Base-by-base conservation (phyloP, 495 filamentous ascomycete genomes). In the Penicillium angulare region DNA sequence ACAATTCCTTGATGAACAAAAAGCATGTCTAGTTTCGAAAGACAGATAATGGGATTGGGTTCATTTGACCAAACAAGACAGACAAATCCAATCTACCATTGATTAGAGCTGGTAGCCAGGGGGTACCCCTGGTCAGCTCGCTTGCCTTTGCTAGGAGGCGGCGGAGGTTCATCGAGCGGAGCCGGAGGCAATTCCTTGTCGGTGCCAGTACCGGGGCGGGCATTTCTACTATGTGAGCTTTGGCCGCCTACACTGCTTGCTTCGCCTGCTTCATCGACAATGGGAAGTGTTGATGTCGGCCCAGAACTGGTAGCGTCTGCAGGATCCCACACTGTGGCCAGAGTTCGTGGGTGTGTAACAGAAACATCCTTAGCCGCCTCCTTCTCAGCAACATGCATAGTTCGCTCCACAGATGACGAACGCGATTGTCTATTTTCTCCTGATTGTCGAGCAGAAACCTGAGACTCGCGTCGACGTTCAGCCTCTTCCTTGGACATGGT, bases 201-300 rank as follows among this genome's bases (percentile, higher is more conserved):
- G 29, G 52, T 39, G 16, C 49, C 79, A 34, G 54, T 39, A 17
- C 49, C 53, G 12, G 65, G 56, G 27, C 51, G 63, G 10, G 66
- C 64, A 26, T 65, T 55, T 49, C 63, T 65, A 50, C 69, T 73
- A 47, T 68, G 65, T 52, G 65, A 64, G 47, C 69, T 73, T 15
- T 69, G 67, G 38, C 82, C 80, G 3, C 85, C 83, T 16, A 85
- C 82, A 47, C 87, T 92, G 3, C 79, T 81, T 15, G 82, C 87
- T 67, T 97, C 93, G 10, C 85, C 87, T 21, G 86, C 86, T 73
- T 98, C 93, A 47, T 96, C 90, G 7, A 98, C 89, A 41, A 97
- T 86, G 1, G 93, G 93, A n/a, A 98, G 69, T 20, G 88, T 85
- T n/a, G 66, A 71, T 23, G 86, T 77, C 9, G 84, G 82, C 21